Conservation (phyloP, 768 basidiomycete species). For the Dioszegia hungarica region DNA sequence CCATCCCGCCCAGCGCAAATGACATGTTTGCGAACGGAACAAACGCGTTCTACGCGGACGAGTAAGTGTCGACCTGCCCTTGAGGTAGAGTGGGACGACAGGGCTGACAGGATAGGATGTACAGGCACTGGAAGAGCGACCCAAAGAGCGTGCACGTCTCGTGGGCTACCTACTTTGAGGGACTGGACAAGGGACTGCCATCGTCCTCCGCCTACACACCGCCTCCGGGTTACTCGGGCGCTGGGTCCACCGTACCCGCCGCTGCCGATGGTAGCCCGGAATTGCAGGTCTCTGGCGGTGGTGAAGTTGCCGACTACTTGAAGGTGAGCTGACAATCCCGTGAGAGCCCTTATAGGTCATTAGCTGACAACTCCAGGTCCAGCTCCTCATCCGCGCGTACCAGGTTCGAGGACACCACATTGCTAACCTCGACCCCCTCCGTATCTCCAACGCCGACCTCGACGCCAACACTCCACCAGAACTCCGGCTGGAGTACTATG, state of each 20-base stretch:
- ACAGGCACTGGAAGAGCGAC: conserved; percentile 70
- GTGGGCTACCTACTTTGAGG: conserved; percentile 91
- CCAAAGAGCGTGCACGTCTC: conserved; percentile 86
- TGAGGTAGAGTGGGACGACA: not conserved
- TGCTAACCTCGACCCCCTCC: conserved; percentile 91
- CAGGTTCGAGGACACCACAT: conserved; percentile 98
- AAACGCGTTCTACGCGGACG: conserved; percentile 88
- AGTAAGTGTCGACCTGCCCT: too few relatives aligned
- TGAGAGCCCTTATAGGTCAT: not conserved
- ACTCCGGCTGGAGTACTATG: conserved; percentile 87
- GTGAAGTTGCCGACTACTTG: conserved; percentile 84
- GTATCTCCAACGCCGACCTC: conserved; percentile 84
- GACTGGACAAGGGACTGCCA: conserved; percentile 77
- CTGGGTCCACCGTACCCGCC: conserved; percentile 52
- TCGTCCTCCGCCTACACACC: conserved; percentile 70
- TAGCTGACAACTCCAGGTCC: conserved; percentile 59
- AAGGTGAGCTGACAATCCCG: conserved; percentile 60
- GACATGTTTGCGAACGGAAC: conserved; percentile 80
- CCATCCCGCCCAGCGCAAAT: conserved; percentile 39
- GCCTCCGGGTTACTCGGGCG: conserved; percentile 63
- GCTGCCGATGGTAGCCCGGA: conserved; percentile 77
- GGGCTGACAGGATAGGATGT: conserved; percentile 59
- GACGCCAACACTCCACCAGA: conserved; percentile 74
- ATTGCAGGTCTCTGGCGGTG: conserved; percentile 57
- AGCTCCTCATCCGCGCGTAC: conserved; percentile 95